Percentiles rank a stretch among this genome's conserved stretches.
phyloP scores from a whole-genome alignment of 2,329 filamentous ascomycete species.

The Endothia cerciana region DNA sequence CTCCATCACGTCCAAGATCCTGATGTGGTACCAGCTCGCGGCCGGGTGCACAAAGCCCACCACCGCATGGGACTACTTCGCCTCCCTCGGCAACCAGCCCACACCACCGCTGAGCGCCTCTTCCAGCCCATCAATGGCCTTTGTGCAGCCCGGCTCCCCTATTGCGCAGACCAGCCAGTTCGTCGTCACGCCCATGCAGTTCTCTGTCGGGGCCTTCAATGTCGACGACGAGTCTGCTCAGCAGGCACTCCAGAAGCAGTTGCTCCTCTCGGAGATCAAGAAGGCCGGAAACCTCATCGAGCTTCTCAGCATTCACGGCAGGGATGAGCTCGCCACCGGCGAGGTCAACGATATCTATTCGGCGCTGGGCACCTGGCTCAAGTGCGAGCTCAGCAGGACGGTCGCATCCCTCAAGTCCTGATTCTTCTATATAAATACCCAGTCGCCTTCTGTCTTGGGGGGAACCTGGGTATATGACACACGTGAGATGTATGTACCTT shows the following conservation, averaged over 20 bases:
- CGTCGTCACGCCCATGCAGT: constrained; percentile 28
- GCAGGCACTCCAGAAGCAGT: constrained; percentile 26
- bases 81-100: constrained; percentile 21
- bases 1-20: constrained; percentile 30
- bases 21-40: constrained; percentile 30
- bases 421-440: not conserved
- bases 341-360: constrained; percentile 28
- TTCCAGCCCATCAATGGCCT: constrained; percentile 22
- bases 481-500: constrained; percentile 2
- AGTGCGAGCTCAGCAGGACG: constrained; percentile 27
- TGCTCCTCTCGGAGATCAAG: constrained; percentile 28
- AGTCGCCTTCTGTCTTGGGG: not conserved
- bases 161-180: constrained; percentile 11
- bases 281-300: constrained; percentile 29
- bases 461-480: not conserved
- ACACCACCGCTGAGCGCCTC: constrained; percentile 27
- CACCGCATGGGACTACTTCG: constrained; percentile 27
- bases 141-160: constrained; percentile 15
- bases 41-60: constrained; percentile 24
- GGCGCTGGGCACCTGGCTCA: constrained; percentile 28
- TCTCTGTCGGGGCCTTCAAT: constrained; percentile 28
- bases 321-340: constrained; percentile 8
- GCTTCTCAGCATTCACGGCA: constrained; percentile 26
- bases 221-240: constrained; percentile 29
- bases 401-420: constrained; percentile 23